Conservation (phyloP, 768 basidiomycete genomes). For the Mycena leptocephala region DNA sequence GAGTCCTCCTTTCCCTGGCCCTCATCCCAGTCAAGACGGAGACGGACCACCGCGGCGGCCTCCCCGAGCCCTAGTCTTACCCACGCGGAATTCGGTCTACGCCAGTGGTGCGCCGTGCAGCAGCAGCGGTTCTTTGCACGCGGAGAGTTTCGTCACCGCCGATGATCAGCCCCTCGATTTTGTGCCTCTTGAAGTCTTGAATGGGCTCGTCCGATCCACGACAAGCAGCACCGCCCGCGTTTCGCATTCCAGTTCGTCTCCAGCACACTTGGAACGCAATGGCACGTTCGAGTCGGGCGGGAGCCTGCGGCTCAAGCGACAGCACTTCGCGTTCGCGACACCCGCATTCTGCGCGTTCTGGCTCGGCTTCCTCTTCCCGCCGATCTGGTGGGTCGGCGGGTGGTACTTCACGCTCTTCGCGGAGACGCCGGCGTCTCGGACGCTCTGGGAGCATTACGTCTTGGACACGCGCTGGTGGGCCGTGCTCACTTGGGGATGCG, state of each 20-base stretch:
- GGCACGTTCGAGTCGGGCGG: slow-evolving; percentile 18
- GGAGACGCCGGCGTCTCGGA: slow-evolving; percentile 31
- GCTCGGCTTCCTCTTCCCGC: slow-evolving; percentile 37
- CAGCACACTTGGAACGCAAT: slow-evolving; percentile 16
- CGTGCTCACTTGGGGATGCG: slow-evolving; percentile 17
- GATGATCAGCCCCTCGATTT: neutral
- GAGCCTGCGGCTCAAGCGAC: slow-evolving; percentile 29
- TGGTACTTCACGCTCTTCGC: slow-evolving; percentile 37
- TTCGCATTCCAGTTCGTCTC: neutral
- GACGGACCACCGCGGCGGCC: slow-evolving; percentile 31
- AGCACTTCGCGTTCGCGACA: slow-evolving; percentile 26
- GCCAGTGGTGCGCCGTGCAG: slow-evolving; percentile 3
- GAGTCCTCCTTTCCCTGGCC: slow-evolving; percentile 28
- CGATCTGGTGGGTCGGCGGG: slow-evolving; percentile 37
- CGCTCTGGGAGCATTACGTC: slow-evolving; percentile 37
- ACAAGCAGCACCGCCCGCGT: slow-evolving; percentile 19
- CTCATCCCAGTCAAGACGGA: slow-evolving; percentile 33
- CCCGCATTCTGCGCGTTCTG: slow-evolving; percentile 39
- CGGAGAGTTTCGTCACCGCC: slow-evolving; percentile 38
- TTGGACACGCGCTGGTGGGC: slow-evolving; percentile 34
- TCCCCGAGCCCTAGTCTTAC: slow-evolving; percentile 10
- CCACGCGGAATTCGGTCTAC: slow-evolving; percentile 2
- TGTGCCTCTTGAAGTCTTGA: neutral
- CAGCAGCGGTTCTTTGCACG: slow-evolving; percentile 34
- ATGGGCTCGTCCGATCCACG: neutral